Evolutionary conservation across 805 yeast species (phyloP), one percentile per base, ranked within the genome.

Genomic region (Nakazawaea anatomiae): DNA sequence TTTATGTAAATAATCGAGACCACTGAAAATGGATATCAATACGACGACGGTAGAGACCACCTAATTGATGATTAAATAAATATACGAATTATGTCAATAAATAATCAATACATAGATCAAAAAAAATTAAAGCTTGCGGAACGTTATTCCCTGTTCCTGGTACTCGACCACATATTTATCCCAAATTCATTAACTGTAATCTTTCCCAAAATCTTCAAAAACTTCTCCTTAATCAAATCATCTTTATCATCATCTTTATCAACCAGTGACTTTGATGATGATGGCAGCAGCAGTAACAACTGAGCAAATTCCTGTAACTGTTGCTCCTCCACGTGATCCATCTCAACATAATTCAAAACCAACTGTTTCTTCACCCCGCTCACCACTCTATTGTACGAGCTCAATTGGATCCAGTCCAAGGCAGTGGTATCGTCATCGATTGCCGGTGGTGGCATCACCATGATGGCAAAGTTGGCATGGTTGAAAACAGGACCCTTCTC

Each of bases 401-500:
- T 81, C 48, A 79, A 73, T 80, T 91, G 85, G 62, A 72, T 74
- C 77, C 80, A 82, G 36, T 62, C 66, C 0, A 66, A 18, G 25
- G 25, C 25, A 18, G 25, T 18, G 25, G 25, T 3, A 18, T 18
- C 25, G 25, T 18, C 25, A 18, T 18, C 25, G 25, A 18, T 18
- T 18, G 25, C 25, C 3, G 25, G 25, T 18, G 80, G 52, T 38
- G 11, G 18, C 40, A 38, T 38, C 5, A 87, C 70, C 44, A 77
- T 61, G 3, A 89, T 69, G 6, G 92, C 88, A 64, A 80, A 88
- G 62, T 90, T 96, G 0, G 99, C 97, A 64, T 94, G 99, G 47
- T 85, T 82, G 64, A 91, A 89, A 1, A 97, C 97, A 7, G 98
- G 99, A 0, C 99, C 99, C 52, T 92, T 73, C 49, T 85, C 81